These are phyloP conservation scores for Talaromyces wortmannii DNA, from an alignment of 495 filamentous ascomycete genomes.

Conservation along the genomic window DNA sequence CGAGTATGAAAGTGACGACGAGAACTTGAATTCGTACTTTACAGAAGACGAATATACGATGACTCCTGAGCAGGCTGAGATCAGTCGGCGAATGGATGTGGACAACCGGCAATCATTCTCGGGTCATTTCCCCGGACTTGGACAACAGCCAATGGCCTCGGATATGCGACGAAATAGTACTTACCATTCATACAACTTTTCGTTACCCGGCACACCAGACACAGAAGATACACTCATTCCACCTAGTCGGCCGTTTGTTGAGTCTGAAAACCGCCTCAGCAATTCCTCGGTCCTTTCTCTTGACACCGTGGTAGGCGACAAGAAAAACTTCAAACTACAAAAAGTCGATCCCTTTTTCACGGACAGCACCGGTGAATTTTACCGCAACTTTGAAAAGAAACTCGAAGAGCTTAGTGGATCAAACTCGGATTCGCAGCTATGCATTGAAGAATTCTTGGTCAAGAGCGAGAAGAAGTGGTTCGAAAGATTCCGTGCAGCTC, in stretches of 20 bases:
- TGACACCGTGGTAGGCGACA: conserved; percentile 52
- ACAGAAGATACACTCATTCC: conserved; percentile 32
- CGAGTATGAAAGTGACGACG: conserved; percentile 38
- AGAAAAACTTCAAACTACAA: conserved; percentile 58
- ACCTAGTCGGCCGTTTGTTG: conserved; percentile 23
- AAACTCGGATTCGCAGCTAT: conserved; percentile 53
- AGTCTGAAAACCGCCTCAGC: conserved; percentile 31
- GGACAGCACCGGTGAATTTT: conserved; percentile 58
- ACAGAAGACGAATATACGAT: conserved; percentile 37
- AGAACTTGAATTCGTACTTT: conserved; percentile 34
- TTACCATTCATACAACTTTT: conserved; percentile 17
- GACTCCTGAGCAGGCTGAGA: conserved; percentile 25
- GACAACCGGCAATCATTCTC: neutral
- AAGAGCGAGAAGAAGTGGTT: conserved; percentile 71
- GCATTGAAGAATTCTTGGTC: conserved; percentile 60
- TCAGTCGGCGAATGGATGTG: conserved; percentile 17
- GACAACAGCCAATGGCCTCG: neutral
- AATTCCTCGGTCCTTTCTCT: conserved; percentile 42
- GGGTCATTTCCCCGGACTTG: neutral
- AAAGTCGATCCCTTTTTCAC: conserved; percentile 69
- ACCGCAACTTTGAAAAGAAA: conserved; percentile 51
- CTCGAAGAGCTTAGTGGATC: conserved; percentile 49
- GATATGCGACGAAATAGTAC: neutral
- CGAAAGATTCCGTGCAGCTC: conserved; percentile 52
- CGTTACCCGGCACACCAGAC: conserved; percentile 28